Evolutionary conservation across 352 stramenopile genomes (phyloP).

Genomic region (Peronospora destructor): DNA sequence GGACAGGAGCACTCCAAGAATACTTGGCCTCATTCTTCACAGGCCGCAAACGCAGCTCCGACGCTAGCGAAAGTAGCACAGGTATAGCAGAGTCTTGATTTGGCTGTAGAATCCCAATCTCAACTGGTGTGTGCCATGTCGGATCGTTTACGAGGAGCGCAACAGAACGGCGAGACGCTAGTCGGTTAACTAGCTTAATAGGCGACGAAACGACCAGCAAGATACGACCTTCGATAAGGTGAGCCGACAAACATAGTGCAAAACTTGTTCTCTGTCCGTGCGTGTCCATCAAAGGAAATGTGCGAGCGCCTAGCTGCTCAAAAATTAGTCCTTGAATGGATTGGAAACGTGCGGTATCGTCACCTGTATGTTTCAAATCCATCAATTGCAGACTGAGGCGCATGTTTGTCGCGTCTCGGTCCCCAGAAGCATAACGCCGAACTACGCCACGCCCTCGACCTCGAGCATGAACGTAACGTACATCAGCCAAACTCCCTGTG

Average conservation of each 20-base stretch:
- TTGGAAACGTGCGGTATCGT: constrained; percentile 33
- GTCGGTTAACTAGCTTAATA: constrained; percentile 63
- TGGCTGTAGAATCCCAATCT: constrained; percentile 56
- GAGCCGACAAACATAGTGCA: constrained; percentile 51
- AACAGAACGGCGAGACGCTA: constrained; percentile 50
- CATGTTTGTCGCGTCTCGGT: constrained; percentile 47
- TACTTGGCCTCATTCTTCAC: constrained; percentile 33
- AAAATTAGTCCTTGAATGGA: constrained; percentile 78
- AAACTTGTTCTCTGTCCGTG: constrained; percentile 47
- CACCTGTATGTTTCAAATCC: constrained; percentile 24
- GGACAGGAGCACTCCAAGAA: constrained; percentile 70
- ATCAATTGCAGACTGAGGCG: constrained; percentile 57
- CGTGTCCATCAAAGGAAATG: constrained; percentile 54
- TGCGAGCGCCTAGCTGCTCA: constrained; percentile 62
- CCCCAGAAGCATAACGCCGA: constrained; percentile 56
- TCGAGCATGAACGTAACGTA: constrained; percentile 60
- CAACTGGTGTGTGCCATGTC: constrained; percentile 61
- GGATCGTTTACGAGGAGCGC: constrained; percentile 78
- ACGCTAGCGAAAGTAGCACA: constrained; percentile 57
- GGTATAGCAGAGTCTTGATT: constrained; percentile 60
- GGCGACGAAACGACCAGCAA: constrained; percentile 72
- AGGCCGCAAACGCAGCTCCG: constrained; percentile 61
- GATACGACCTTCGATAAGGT: constrained; percentile 73
- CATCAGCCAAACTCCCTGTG: constrained; percentile 41
- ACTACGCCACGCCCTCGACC: constrained; percentile 59